Conservation (phyloP, 768 basidiomycete species). For the Tricholoma furcatifolium region DNA sequence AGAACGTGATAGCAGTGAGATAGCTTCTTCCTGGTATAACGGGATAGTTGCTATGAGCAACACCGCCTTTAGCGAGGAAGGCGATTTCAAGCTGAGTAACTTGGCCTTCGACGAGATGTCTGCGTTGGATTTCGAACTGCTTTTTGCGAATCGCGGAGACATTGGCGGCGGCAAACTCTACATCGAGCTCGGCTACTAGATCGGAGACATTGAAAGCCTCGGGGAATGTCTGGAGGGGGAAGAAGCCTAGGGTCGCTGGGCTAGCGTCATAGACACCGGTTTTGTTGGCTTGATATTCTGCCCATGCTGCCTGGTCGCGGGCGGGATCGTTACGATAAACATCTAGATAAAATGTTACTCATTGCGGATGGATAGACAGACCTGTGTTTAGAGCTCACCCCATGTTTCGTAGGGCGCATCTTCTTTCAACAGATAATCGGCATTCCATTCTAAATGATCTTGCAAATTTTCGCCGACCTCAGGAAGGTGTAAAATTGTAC, state of each 20-base stretch:
- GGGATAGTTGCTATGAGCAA: constrained; percentile 12
- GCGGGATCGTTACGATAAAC: constrained; percentile 15
- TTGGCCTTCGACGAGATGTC: constrained; percentile 13
- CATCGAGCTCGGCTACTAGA: constrained; percentile 10
- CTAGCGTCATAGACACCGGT: constrained; percentile 12
- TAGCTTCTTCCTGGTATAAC: constrained; percentile 12
- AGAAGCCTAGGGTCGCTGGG: constrained; percentile 11
- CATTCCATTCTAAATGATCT: constrained; percentile 24
- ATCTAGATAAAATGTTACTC: background rate
- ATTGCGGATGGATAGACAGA: background rate
- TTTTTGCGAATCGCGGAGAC: constrained; percentile 14
- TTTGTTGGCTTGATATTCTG: constrained; percentile 9
- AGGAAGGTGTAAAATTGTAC: constrained; percentile 36
- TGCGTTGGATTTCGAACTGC: constrained; percentile 13
- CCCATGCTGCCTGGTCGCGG: constrained; percentile 9
- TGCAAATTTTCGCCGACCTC: constrained; percentile 46
- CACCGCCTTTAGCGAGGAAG: constrained; percentile 9
- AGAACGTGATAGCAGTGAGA: constrained; percentile 15
- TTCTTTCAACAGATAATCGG: constrained; percentile 15
- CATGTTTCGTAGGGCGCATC: constrained; percentile 13
- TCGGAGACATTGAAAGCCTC: constrained; percentile 14
- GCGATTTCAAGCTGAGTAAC: constrained; percentile 12
- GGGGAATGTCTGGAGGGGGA: constrained; percentile 16
- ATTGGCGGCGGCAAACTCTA: constrained; percentile 7
- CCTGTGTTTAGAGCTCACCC: background rate